phyloP scores from a whole-genome alignment of 495 filamentous ascomycete species.

The Polyplosphaeria fusca region DNA sequence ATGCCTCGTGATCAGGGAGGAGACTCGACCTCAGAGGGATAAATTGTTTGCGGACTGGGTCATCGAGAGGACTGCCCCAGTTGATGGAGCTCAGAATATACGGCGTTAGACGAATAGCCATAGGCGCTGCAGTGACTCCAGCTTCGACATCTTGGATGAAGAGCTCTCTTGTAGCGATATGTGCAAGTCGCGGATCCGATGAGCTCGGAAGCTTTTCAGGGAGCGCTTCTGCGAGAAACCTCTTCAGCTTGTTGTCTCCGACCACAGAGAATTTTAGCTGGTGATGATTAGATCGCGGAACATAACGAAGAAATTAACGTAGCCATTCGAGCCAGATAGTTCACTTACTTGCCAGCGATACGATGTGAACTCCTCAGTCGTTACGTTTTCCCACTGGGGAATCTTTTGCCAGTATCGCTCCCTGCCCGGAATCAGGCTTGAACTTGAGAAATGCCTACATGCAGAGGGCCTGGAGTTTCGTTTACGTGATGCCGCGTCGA shows the following conservation, averaged over 20 bases:
- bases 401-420: slow-evolving; percentile 45
- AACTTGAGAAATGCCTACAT: too few relatives aligned
- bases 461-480: too few relatives aligned
- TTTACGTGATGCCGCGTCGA: too few relatives aligned
- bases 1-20: slow-evolving; percentile 48
- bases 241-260: too few relatives aligned
- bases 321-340: too few relatives aligned
- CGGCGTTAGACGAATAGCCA: slow-evolving; percentile 55
- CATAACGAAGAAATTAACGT: too few relatives aligned
- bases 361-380: slow-evolving; percentile 46
- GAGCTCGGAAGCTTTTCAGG: slow-evolving; percentile 41
- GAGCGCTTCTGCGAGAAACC: slow-evolving; percentile 48
- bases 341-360: slow-evolving; percentile 51
- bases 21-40: slow-evolving; percentile 51
- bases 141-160: slow-evolving; percentile 52
- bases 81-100: slow-evolving; percentile 54
- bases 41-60: slow-evolving; percentile 56
- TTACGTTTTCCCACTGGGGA: slow-evolving; percentile 44
- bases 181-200: slow-evolving; percentile 27
- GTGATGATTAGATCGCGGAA: too few relatives aligned
- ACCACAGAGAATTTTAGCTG: too few relatives aligned
- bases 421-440: too few relatives aligned
- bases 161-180: slow-evolving; percentile 46
- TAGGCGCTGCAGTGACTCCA: slow-evolving; percentile 50
- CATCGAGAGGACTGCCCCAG: slow-evolving; percentile 54